A percentile compares a stretch with the other conserved stretches of the same genome.
phyloP scores from a whole-genome alignment of 352 stramenopile genomes.

The Phytophthora sp. region DNA sequence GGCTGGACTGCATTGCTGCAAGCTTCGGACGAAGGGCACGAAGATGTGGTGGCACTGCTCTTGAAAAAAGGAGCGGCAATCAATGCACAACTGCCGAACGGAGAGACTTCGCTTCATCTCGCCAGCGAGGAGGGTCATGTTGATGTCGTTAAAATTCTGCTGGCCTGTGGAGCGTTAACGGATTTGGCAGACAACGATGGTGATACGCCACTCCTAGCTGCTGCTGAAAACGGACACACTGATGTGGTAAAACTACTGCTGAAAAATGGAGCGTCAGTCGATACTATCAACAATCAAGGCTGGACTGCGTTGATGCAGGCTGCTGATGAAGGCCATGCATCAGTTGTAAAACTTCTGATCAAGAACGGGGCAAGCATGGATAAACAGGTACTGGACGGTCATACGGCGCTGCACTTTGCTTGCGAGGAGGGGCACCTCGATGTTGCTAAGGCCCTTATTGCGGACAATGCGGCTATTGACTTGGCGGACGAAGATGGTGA shows the following conservation, averaged over 20 bases:
- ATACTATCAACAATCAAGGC: background rate
- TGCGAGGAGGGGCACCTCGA: background rate
- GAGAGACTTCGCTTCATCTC: background rate
- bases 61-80: background rate
- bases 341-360: background rate
- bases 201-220: background rate
- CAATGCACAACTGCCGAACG: background rate
- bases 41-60: background rate
- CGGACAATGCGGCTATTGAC: background rate
- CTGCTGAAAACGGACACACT: background rate
- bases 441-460: background rate
- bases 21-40: background rate
- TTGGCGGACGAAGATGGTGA: slow-evolving; percentile 1
- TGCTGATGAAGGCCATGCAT: background rate
- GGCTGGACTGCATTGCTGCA: slow-evolving; percentile 1
- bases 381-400: background rate
- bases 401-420: background rate
- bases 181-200: background rate
- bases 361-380: background rate
- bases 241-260: slow-evolving; percentile 1
- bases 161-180: background rate
- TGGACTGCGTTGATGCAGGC: slow-evolving; percentile 4
- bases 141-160: background rate
- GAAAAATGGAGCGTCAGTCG: background rate
- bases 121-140: background rate